Conservation (phyloP, 73 alveolate species). For the Paramecium tetraurelia region DNA sequence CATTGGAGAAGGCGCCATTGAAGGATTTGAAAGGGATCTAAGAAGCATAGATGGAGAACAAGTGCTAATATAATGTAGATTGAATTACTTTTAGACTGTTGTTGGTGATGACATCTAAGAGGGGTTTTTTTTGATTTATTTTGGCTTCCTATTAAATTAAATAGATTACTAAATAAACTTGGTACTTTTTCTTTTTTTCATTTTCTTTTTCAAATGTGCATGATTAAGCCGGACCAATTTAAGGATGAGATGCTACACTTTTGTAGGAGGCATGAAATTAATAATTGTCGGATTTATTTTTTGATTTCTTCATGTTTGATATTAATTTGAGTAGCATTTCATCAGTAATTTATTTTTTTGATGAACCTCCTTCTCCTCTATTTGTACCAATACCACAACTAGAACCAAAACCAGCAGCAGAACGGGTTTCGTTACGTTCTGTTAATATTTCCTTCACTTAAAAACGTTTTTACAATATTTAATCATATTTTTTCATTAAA, state of each 20-base stretch:
- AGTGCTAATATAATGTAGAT: not conserved
- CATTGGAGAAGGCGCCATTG: conserved; percentile 30
- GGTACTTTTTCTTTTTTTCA: conserved; percentile 41
- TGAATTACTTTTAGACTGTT: not conserved
- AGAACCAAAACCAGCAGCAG: conserved; percentile 1
- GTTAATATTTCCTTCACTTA: conserved; percentile 32
- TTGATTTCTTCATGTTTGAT: not conserved
- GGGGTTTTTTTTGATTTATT: not conserved
- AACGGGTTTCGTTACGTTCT: conserved; percentile 28
- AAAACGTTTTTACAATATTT: conserved; percentile 32
- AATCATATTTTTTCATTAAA: conserved; percentile 40
- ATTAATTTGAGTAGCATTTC: conserved; percentile 35
- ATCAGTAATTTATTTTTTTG: conserved; percentile 19
- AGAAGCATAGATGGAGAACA: conserved; percentile 35
- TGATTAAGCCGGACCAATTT: not conserved
- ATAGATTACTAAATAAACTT: conserved; percentile 9
- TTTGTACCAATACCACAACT: not conserved
- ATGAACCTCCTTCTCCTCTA: not conserved
- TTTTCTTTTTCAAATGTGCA: conserved; percentile 48
- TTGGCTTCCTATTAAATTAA: not conserved
- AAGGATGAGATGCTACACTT: not conserved
- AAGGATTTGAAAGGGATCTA: conserved; percentile 36
- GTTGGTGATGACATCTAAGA: conserved; percentile 41
- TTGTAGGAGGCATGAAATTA: conserved; percentile 38
- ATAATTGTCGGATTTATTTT: not conserved